phyloP scores from a whole-genome alignment of 139 green algal species.

The Coelastrella sp. region DNA sequence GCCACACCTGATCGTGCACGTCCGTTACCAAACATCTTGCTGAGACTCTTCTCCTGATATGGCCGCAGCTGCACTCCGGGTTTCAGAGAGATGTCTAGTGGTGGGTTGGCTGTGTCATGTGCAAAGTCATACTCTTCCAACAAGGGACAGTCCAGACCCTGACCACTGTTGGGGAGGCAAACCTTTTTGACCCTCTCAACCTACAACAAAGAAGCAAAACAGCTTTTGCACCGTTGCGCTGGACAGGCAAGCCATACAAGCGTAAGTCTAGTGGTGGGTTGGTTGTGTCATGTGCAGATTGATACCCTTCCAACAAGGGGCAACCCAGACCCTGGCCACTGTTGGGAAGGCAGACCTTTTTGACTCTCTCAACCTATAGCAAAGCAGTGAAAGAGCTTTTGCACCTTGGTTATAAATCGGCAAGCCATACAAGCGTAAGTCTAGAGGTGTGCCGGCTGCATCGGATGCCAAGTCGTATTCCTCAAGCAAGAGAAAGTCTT shows the following conservation, averaged over 20 bases:
- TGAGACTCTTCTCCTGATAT: conserved; percentile 96
- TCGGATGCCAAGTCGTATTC: conserved; percentile 89
- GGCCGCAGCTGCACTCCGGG: conserved; percentile 88
- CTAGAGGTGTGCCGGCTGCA: conserved; percentile 64
- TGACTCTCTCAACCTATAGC: conserved; percentile 94
- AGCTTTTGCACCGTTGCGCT: no score
- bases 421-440: not conserved
- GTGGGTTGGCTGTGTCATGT: conserved; percentile 82
- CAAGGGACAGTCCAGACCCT: conserved; percentile 95
- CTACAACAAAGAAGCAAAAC: conserved; percentile 53
- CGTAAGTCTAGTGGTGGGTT: conserved; percentile 62
- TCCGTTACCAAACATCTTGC: conserved; percentile 99
- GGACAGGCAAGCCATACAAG: no score
- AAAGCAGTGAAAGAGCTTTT: not conserved
- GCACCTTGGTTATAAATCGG: no score
- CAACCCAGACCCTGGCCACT: conserved; percentile 85
- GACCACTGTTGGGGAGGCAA: conserved; percentile 82
- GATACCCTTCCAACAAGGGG: conserved; percentile 99
- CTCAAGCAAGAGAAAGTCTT: conserved; percentile 88
- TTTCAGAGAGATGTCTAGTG: conserved; percentile 88
- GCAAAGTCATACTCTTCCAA: conserved; percentile 99
- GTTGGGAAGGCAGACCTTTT: conserved; percentile 91
- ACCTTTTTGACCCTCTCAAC: conserved; percentile 96
- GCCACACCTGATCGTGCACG: conserved; percentile 74
- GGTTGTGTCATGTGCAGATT: conserved; percentile 91